Evolutionary conservation across 2,329 filamentous ascomycete genomes (phyloP), one percentile per base, ranked within the genome.

Genomic region (Penicillium digitatum): DNA sequence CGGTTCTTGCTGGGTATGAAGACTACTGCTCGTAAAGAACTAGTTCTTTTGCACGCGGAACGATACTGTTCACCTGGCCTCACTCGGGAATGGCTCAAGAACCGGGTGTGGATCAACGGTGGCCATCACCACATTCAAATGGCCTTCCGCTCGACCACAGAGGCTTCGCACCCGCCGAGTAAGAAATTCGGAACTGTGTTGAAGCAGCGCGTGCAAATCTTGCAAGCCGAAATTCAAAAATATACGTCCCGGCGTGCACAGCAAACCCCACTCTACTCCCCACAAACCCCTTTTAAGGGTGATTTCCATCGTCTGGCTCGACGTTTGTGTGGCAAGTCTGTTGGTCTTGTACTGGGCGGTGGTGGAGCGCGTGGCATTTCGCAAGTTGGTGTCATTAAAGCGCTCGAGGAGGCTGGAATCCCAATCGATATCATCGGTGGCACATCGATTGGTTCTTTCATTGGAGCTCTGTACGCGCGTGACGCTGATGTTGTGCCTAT

Each of bases 81-180:
- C 34, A 96, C 94, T 0, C 81, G 94, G 48, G 85, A 88, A 31
- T 99, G 94, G 94, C 76, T 99, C 14, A 85, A 87, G 58, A 96
- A 96, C 66, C 87, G 94, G 1, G 86, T 95, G 58, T 99, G 94
- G 94, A 94, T 99, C 73, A 99, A 97, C 62, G 94, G 94, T 16
- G 93, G 93, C 5, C 95, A 99, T 70, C 94, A 95, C 68, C 94
- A 99, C 64, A 89, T 99, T 12, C 94, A 99, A 67, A 97, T 99
- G 94, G 82, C 88, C 0, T 93, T 94, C 71, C 84, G 87, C 37
- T 81, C 87, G 3, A 87, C 88, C 43, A 78, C 87, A 1, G 87
- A 95, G 61, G 89, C 91, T 3, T 84, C 88, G 0, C 87, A 91
- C 65, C 83, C 87, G 20, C 86, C 86, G 14, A 82, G 84, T 1